Percentiles rank a stretch among this genome's conserved stretches.
phyloP scores from a whole-genome alignment of 2,329 filamentous ascomycete species.

The Fusarium multiceps region DNA sequence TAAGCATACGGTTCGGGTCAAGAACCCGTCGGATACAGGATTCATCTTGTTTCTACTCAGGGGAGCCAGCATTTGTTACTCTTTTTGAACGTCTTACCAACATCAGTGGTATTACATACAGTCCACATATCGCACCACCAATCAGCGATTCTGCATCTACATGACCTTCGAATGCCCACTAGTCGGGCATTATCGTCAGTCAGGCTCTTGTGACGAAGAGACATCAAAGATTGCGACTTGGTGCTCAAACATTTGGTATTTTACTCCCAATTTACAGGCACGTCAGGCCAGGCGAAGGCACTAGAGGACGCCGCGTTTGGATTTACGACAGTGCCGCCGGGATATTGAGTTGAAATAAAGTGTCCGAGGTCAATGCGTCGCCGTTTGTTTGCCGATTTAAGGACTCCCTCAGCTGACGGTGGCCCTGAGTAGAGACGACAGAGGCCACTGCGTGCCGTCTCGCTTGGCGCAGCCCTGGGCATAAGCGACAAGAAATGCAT shows the following conservation, averaged over 20 bases:
- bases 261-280: constrained; percentile 37
- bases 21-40: background rate
- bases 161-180: constrained; percentile 1
- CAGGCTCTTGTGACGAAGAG: background rate
- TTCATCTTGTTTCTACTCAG: background rate
- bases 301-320: constrained; percentile 24
- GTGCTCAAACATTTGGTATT: constrained; percentile 29
- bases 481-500: constrained; percentile 19
- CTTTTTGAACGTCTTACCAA: background rate
- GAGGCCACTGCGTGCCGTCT: constrained; percentile 22
- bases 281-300: constrained; percentile 23
- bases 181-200: constrained; percentile 6
- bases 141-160: constrained; percentile 14
- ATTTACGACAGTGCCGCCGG: constrained; percentile 17
- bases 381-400: constrained; percentile 35
- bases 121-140: constrained; percentile 11
- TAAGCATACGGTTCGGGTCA: constrained; percentile 8
- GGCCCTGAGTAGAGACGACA: constrained; percentile 17
- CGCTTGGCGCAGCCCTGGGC: constrained; percentile 28
- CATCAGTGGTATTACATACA: background rate
- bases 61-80: background rate
- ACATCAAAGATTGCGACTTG: constrained; percentile 3
- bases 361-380: constrained; percentile 18
- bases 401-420: constrained; percentile 32
- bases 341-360: constrained; percentile 16